Conservation (phyloP, 768 basidiomycete genomes). For the Rhodotorula babjevae region DNA sequence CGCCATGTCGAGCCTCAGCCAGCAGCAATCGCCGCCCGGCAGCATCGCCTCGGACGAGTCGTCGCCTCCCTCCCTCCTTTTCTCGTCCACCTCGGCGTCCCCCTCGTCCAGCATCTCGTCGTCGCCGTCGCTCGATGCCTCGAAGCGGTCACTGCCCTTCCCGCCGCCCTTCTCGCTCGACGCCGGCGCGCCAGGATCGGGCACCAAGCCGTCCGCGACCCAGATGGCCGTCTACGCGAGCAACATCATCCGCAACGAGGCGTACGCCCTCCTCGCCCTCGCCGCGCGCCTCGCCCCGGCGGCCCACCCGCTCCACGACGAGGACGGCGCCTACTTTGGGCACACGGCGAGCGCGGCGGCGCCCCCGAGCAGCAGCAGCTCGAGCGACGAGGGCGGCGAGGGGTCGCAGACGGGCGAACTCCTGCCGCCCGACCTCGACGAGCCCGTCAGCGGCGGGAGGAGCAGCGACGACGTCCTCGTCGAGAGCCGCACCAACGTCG, state of each 20-base stretch:
- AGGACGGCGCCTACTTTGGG: slow-evolving; percentile 16
- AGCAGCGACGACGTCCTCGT: background rate
- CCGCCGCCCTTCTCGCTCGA: slow-evolving; percentile 10
- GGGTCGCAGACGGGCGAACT: background rate
- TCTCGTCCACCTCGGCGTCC: slow-evolving; percentile 17
- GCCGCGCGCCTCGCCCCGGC: slow-evolving; percentile 39
- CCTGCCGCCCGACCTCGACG: background rate
- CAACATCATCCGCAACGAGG: slow-evolving; percentile 39
- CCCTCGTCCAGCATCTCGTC: slow-evolving; percentile 27
- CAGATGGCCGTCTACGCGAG: slow-evolving; percentile 38
- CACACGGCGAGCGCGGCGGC: background rate
- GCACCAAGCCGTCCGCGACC: background rate
- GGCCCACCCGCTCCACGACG: slow-evolving; percentile 20
- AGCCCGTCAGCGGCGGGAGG: background rate
- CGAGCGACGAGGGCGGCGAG: slow-evolving; percentile 6
- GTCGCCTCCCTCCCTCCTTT: slow-evolving; percentile 19
- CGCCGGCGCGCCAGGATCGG: background rate
- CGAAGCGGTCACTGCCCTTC: slow-evolving; percentile 1
- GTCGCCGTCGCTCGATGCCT: slow-evolving; percentile 25
- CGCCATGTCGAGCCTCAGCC: slow-evolving; percentile 4
- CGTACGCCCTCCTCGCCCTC: slow-evolving; percentile 42
- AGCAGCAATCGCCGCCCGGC: background rate
- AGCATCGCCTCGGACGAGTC: slow-evolving; percentile 18
- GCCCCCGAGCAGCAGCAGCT: background rate
- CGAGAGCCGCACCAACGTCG: slow-evolving; percentile 32